Percentiles rank a stretch among this genome's conserved stretches.
These are phyloP conservation scores for Prunus campanulata DNA, from an alignment of 306 rosid genomes.

Conservation along the genomic window DNA sequence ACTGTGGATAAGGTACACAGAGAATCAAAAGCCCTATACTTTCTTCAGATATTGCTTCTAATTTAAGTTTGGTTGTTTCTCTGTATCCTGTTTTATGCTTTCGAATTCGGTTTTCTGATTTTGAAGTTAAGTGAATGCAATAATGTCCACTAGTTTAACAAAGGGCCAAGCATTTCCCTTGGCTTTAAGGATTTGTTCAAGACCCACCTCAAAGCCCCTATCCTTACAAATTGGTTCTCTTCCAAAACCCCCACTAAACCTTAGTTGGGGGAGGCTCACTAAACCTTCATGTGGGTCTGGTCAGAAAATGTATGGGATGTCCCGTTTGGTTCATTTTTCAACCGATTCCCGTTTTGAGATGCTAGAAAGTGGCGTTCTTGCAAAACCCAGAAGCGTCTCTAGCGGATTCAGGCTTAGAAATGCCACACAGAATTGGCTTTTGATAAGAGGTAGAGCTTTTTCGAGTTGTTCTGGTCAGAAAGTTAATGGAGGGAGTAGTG, in stretches of 20 bases:
- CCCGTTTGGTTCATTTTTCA: conserved; percentile 18
- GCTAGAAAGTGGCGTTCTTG: conserved; percentile 20
- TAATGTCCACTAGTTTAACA: conserved; percentile 55
- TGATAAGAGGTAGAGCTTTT: conserved; percentile 33
- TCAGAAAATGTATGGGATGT: conserved; percentile 17
- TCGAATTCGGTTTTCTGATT: neutral
- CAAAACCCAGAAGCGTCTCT: conserved; percentile 15
- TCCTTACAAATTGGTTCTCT: conserved; percentile 32
- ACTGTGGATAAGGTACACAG: conserved; percentile 31
- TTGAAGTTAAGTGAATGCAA: neutral
- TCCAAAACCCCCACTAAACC: conserved; percentile 44
- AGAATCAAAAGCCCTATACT: neutral
- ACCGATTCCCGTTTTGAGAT: conserved; percentile 4
- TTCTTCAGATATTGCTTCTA: neutral
- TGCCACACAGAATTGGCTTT: conserved; percentile 31
- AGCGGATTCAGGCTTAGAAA: conserved; percentile 29
- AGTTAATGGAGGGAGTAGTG: conserved; percentile 20
- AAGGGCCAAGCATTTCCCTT: conserved; percentile 56
- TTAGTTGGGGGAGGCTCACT: conserved; percentile 2
- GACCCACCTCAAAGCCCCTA: conserved; percentile 40
- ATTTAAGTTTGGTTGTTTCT: conserved; percentile 1
- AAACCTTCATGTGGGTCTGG: conserved; percentile 19
- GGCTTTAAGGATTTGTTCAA: conserved; percentile 54
- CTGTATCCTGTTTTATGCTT: neutral
- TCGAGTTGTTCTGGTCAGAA: conserved; percentile 32